phyloP scores from a whole-genome alignment of 1,284 basidiomycete species.

The Fistulinella cinereoalba region DNA sequence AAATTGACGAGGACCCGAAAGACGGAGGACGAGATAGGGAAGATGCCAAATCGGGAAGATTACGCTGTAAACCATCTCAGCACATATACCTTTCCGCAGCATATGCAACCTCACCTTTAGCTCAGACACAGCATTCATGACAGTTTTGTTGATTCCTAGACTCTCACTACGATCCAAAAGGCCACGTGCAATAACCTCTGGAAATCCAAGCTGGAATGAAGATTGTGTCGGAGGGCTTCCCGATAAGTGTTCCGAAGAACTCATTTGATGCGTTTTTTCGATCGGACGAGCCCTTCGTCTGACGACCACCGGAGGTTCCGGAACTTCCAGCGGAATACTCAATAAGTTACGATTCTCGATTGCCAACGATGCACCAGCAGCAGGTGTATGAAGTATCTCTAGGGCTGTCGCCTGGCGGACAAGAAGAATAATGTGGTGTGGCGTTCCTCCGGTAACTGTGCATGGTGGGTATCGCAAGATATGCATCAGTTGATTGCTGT shows the following conservation, averaged over 20 bases:
- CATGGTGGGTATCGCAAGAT: slow-evolving; percentile 81
- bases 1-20: slow-evolving; percentile 38
- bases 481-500: slow-evolving; percentile 77
- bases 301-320: slow-evolving; percentile 46
- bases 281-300: slow-evolving; percentile 36
- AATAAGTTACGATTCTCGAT: slow-evolving; percentile 80
- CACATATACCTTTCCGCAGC: background rate
- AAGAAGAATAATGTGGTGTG: slow-evolving; percentile 65
- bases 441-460: slow-evolving; percentile 31
- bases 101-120: slow-evolving; percentile 49
- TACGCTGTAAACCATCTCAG: slow-evolving; percentile 50
- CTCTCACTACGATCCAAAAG: slow-evolving; percentile 74
- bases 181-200: slow-evolving; percentile 69
- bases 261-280: slow-evolving; percentile 30
- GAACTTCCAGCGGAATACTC: slow-evolving; percentile 64
- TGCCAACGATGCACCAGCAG: slow-evolving; percentile 71
- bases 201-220: slow-evolving; percentile 48
- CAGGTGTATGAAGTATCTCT: slow-evolving; percentile 67
- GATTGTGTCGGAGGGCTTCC: slow-evolving; percentile 29
- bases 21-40: slow-evolving; percentile 58
- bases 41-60: slow-evolving; percentile 76
- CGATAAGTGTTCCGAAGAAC: slow-evolving; percentile 17
- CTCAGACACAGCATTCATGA: slow-evolving; percentile 75
- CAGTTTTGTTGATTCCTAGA: slow-evolving; percentile 74
- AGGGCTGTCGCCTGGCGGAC: slow-evolving; percentile 80